These are phyloP conservation scores for Penicillium sp. DNA, from an alignment of 2,329 filamentous ascomycete species.

Conservation along the genomic window DNA sequence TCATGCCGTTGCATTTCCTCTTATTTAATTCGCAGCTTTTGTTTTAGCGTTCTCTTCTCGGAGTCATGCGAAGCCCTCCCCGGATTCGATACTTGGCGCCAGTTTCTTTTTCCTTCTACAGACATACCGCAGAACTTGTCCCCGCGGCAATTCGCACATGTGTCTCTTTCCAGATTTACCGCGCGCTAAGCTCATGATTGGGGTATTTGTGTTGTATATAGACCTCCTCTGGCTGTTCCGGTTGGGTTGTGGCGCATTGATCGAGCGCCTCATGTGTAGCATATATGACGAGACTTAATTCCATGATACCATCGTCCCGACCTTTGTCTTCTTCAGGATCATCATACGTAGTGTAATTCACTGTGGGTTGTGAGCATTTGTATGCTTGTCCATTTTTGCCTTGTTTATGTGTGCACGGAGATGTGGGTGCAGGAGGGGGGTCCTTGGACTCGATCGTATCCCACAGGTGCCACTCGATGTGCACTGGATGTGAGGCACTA, in stretches of 20 bases:
- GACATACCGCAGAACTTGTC: not conserved
- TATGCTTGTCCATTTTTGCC: no score
- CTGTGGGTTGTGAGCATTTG: no score
- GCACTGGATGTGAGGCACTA: no score
- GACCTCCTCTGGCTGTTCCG: constrained; percentile 28
- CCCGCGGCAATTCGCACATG: no score
- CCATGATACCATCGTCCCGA: constrained; percentile 24
- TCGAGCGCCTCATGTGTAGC: constrained; percentile 29
- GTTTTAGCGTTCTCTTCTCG: constrained; percentile 20
- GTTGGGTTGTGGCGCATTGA: constrained; percentile 26
- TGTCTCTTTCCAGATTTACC: constrained; percentile 9
- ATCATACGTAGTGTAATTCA: no score
- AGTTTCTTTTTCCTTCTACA: constrained; percentile 5
- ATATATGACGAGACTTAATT: constrained; percentile 32
- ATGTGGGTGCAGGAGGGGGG: no score
- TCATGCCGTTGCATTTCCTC: constrained; percentile 18
- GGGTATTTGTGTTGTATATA: constrained; percentile 36
- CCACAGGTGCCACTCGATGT: no score
- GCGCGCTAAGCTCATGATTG: constrained; percentile 25
- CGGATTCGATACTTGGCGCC: not conserved
- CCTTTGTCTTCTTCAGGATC: constrained; percentile 1
- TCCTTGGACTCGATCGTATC: no score
- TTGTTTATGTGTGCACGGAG: no score
- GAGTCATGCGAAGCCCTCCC: not conserved
- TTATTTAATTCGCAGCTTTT: constrained; percentile 20